Percentiles rank a stretch among this genome's conserved stretches.
phyloP scores from a whole-genome alignment of 352 stramenopile genomes.

The Globisporangium iwayamae region DNA sequence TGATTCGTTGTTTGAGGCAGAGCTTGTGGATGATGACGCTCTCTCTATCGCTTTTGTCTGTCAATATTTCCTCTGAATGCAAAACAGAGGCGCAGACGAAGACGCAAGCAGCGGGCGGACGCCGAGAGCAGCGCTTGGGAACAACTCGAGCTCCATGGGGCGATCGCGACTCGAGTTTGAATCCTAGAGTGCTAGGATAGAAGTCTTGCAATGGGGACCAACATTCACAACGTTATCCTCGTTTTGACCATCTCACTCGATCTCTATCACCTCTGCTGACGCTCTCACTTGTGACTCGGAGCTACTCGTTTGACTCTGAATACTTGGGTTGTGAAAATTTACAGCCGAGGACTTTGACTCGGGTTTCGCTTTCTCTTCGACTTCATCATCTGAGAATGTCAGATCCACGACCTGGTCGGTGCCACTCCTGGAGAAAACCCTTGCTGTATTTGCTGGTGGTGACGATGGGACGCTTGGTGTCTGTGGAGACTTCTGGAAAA shows the following conservation, averaged over 20 bases:
- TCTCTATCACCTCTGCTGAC: conserved; percentile 11
- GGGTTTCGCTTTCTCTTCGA: neutral
- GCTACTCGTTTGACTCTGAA: neutral
- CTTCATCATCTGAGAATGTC: conserved; percentile 30
- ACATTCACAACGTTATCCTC: neutral
- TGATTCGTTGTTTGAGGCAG: neutral
- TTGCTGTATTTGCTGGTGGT: neutral
- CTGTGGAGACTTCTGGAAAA: conserved; percentile 21
- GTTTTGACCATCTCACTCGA: conserved; percentile 4
- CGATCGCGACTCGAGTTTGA: conserved; percentile 5
- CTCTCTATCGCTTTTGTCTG: conserved; percentile 6
- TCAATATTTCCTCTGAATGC: neutral
- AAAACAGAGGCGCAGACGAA: conserved; percentile 13
- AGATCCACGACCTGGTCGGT: conserved; percentile 18
- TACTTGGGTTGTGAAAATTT: neutral
- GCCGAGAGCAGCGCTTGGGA: conserved; percentile 1
- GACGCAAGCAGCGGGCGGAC: conserved; percentile 10
- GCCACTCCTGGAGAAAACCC: neutral
- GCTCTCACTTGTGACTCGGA: neutral
- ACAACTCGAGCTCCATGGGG: conserved; percentile 3
- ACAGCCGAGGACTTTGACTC: neutral
- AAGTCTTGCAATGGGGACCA: neutral
- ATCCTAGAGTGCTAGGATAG: neutral
- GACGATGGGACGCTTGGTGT: neutral
- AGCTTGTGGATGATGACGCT: neutral